Evolutionary conservation across 1,139 yeast genomes (phyloP).

Genomic region (Geotrichum restrictum): DNA sequence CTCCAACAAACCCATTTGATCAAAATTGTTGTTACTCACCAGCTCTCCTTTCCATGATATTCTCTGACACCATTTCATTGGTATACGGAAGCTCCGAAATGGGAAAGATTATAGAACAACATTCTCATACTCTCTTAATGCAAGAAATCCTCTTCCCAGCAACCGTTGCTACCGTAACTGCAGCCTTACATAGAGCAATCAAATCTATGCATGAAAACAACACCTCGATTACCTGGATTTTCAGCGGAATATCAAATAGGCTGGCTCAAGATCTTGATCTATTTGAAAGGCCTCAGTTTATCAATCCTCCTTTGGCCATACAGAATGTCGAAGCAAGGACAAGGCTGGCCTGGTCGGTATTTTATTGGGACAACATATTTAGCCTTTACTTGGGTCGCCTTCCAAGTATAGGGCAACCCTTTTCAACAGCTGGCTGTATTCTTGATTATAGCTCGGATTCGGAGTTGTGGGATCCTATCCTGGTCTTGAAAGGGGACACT

Average conservation of each 20-base stretch:
- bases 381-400: constrained; percentile 20
- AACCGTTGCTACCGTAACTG: constrained; percentile 12
- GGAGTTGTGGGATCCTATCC: constrained; percentile 17
- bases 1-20: constrained; percentile 8
- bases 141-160: constrained; percentile 19
- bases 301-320: constrained; percentile 7
- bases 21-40: constrained; percentile 19
- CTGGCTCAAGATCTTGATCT: constrained; percentile 21
- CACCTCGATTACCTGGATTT: constrained; percentile 14
- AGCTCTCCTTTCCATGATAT: constrained; percentile 17
- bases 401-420: constrained; percentile 17
- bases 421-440: constrained; percentile 12
- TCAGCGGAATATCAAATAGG: constrained; percentile 20
- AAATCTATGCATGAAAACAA: constrained; percentile 15
- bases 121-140: constrained; percentile 18
- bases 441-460: constrained; percentile 16
- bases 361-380: constrained; percentile 21
- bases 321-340: constrained; percentile 18
- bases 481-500: constrained; percentile 7
- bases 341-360: constrained; percentile 19
- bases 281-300: constrained; percentile 4
- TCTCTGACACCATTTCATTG: constrained; percentile 15
- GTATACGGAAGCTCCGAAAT: constrained; percentile 16
- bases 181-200: constrained; percentile 15
- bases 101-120: constrained; percentile 17